These are phyloP conservation scores for Pulicaria dysenterica DNA, from an alignment of 129 eudicot genomes.

Conservation along the genomic window DNA sequence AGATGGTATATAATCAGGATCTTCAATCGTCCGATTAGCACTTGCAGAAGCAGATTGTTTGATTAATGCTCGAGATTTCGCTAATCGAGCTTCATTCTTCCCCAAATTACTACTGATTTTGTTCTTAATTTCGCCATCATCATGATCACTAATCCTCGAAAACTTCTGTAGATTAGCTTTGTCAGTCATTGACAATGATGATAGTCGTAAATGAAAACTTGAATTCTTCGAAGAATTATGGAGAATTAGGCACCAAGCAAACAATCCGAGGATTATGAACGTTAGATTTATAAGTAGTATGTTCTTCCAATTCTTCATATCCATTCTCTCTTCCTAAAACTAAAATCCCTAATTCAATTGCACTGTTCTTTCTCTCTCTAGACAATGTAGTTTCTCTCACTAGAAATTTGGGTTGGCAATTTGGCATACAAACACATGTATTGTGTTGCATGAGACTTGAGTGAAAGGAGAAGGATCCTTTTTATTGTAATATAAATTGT, in stretches of 20 bases:
- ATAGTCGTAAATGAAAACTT: neutral
- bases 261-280: neutral
- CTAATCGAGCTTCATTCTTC: conserved; percentile 36
- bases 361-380: neutral
- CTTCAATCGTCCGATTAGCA: conserved; percentile 16
- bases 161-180: neutral
- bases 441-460: neutral
- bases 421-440: neutral
- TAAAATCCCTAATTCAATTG: neutral
- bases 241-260: neutral
- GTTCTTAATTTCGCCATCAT: neutral
- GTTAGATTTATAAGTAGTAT: conserved; percentile 1
- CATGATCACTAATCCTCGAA: neutral
- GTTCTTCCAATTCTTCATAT: neutral
- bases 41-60: conserved; percentile 4
- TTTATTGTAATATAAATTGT: too few relatives aligned
- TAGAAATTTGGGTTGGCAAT: neutral
- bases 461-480: neutral
- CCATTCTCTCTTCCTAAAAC: neutral
- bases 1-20: conserved; percentile 60
- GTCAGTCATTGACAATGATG: neutral
- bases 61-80: conserved; percentile 51
- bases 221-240: neutral
- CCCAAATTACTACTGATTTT: conserved; percentile 7
- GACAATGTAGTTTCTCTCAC: neutral